Base-by-base conservation (phyloP, 345 rosid species). In the Salix dunnii region DNA sequence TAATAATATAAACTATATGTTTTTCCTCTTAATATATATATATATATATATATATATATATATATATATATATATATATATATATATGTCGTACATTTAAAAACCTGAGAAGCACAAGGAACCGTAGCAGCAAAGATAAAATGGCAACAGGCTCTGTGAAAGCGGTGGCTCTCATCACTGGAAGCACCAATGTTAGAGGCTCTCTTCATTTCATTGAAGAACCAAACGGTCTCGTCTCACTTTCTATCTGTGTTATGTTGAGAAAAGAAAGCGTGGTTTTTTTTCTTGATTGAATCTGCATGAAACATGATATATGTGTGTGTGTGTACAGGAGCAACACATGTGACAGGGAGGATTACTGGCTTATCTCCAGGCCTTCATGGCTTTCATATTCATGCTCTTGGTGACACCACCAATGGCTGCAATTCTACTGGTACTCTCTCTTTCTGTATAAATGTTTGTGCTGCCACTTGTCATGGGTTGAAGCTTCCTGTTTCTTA, bases 401-500 rank as follows among this genome's bases (percentile, higher is more conserved):
- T 90, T 69, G 98, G 96, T 9, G 98, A 94, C 79, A 92, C 97
- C 71, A 90, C 98, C 77, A 94, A 94, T 80, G 97, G 97, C 80
- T 95, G 99, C 91, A 95, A 72, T 83, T 95, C 99, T 74, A 95
- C 99, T 71, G 99, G 97, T 89, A 66, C 42, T 68, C 11, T 28
- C 17, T 46, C 43, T 30, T 13, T 66, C 20, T 68, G 23, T 13
- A 21, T 46, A 4, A 18, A 6, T 69, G 46, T 51, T 10, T 40
- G 1, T 48, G 9, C n/a, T 9, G 14, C 4, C 16, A 4, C 30
- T 70, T 43, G 33, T 73, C n/a, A 4, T 21, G 1, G 21, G 60
- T 21, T 51, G 9, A 53, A 21, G 21, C 21, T 21, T 53, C 20
- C 23, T 1, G 23, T 53, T 53, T 20, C 60, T 53, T 53, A 20